Evolutionary conservation across 225 moss, liverwort and hornwort species (phyloP).

Genomic region (Lunularia cruciata): DNA sequence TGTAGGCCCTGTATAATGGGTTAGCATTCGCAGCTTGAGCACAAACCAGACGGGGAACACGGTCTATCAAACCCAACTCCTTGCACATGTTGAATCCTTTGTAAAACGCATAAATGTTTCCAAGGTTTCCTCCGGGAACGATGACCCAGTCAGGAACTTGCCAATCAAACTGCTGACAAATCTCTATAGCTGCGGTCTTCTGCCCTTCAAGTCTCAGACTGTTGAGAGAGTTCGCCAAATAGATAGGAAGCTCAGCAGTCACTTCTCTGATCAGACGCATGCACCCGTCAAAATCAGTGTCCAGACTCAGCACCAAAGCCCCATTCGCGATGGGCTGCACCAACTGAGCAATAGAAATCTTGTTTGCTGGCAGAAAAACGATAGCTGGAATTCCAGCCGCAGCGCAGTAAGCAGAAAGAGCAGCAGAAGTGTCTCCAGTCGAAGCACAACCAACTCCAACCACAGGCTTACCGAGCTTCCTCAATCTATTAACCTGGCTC

Average conservation of each 20-base stretch:
- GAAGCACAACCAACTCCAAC: slow-evolving; percentile 51
- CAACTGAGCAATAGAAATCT: slow-evolving; percentile 51
- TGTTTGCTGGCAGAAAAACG: slow-evolving; percentile 48
- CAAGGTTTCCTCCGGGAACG: slow-evolving; percentile 47
- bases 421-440: slow-evolving; percentile 49
- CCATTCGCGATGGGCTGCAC: slow-evolving; percentile 56
- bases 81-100: slow-evolving; percentile 54
- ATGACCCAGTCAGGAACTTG: slow-evolving; percentile 56
- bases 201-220: slow-evolving; percentile 49
- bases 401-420: slow-evolving; percentile 51
- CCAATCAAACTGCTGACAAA: slow-evolving; percentile 56
- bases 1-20: slow-evolving; percentile 48
- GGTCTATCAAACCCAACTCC: slow-evolving; percentile 50
- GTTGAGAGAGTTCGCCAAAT: slow-evolving; percentile 50
- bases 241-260: slow-evolving; percentile 49
- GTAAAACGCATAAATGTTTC: slow-evolving; percentile 55
- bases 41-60: slow-evolving; percentile 48
- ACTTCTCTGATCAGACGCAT: slow-evolving; percentile 55
- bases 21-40: slow-evolving; percentile 51
- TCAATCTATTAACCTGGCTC: slow-evolving; percentile 50
- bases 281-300: slow-evolving; percentile 54
- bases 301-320: slow-evolving; percentile 47
- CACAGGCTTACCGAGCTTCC: slow-evolving; percentile 45
- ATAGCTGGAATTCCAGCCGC: slow-evolving; percentile 51
- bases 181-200: slow-evolving; percentile 55